A percentile compares a stretch with the other conserved stretches of the same genome.
phyloP scores from a whole-genome alignment of 2,329 filamentous ascomycete species.

The Curvularia lunata region DNA sequence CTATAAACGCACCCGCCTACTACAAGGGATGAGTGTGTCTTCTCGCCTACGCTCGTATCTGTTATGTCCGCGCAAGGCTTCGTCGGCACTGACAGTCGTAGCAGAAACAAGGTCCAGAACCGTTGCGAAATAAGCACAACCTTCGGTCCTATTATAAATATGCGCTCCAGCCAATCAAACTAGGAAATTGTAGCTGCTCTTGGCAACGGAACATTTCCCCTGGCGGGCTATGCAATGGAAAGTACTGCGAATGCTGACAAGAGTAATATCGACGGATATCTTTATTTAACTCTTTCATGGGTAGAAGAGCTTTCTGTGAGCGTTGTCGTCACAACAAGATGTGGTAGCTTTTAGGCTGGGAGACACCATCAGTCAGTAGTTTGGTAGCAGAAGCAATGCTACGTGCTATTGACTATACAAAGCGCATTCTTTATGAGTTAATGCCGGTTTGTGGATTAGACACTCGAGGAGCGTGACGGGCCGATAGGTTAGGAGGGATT shows the following conservation, averaged over 20 bases:
- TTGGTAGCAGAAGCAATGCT: background rate
- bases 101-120: background rate
- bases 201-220: background rate
- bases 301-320: background rate
- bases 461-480: no score
- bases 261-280: background rate
- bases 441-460: background rate
- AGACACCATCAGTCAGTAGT: background rate
- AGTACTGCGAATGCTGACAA: background rate
- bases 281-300: background rate
- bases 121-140: background rate
- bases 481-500: no score
- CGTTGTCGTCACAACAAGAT: background rate
- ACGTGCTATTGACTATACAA: background rate
- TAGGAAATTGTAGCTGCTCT: background rate
- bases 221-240: background rate
- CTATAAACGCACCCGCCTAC: background rate
- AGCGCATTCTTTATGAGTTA: background rate
- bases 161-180: background rate
- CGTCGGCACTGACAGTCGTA: background rate
- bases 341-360: background rate
- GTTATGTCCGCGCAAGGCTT: background rate
- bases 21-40: background rate
- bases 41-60: background rate
- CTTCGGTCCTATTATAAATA: background rate